phyloP scores from a whole-genome alignment of 345 rosid genomes.

The Eucalyptus erythrocorys region DNA sequence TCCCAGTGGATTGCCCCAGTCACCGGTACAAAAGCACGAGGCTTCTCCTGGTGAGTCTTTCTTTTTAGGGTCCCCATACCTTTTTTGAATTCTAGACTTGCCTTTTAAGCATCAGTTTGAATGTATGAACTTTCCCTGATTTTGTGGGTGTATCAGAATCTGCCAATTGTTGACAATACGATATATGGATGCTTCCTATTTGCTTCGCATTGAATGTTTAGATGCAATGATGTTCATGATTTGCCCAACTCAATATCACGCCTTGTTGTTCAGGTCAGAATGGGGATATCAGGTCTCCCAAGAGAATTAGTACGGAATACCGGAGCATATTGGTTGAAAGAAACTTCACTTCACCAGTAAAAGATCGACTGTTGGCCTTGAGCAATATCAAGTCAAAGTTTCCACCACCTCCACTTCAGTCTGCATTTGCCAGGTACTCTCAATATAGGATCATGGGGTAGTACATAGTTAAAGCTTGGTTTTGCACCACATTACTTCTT shows the following conservation, averaged over 20 bases:
- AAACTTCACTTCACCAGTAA: conserved; percentile 65
- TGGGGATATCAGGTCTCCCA: conserved; percentile 77
- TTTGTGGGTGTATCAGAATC: background rate
- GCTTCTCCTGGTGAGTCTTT: conserved; percentile 32
- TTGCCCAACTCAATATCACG: background rate
- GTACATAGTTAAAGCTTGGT: background rate
- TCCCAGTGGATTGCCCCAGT: conserved; percentile 20
- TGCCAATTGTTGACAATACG: background rate
- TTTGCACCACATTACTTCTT: background rate
- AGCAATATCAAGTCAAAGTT: conserved; percentile 52
- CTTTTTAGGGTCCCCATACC: background rate
- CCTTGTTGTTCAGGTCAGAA: conserved; percentile 56
- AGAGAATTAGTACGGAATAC: conserved; percentile 45
- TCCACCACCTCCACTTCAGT: conserved; percentile 61
- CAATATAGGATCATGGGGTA: background rate
- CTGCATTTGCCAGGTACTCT: conserved; percentile 76
- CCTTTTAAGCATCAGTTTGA: background rate
- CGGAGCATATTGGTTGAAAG: conserved; percentile 91
- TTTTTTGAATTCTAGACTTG: background rate
- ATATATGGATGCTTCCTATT: background rate
- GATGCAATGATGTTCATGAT: background rate
- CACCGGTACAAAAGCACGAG: conserved; percentile 46
- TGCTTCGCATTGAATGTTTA: background rate
- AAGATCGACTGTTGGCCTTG: conserved; percentile 57
- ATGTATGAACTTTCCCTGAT: background rate